Base-by-base conservation (phyloP, 169 alveolate genomes). In the Cryptosporidium ryanae region DNA sequence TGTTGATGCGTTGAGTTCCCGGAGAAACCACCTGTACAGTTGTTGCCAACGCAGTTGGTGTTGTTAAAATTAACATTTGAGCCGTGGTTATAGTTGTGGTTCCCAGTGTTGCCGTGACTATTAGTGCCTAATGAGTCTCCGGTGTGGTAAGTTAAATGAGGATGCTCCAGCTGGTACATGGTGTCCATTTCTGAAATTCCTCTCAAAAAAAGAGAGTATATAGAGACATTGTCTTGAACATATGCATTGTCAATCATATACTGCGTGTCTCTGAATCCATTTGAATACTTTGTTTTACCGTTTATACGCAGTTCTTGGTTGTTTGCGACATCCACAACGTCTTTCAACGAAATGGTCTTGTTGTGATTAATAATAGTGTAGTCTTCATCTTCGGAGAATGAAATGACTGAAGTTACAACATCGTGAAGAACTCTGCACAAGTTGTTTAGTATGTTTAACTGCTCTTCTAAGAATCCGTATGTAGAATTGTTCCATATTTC, bases 401-500 rank as follows among this genome's bases (percentile, higher is more conserved):
- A 13, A 50, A 68, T 68, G 8, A 68, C 32, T 12, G 83, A 50
- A 10, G 65, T 29, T 4, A 54, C 32, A n/a, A 68, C 17, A 44
- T 68, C 83, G 18, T 68, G 55, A 43, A 68, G 13, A 23, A 68
- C 66, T 25, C 52, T 68, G 2, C 29, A 49, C 38, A 68, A 21
- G 2, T 29, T 5, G 8, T 55, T 52, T 50, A 68, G 52, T 13
- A 23, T 29, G 1, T 49, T 65, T n/a, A 4, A 17, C 23, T 68
- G 83, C 2, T 34, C 83, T 27, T 68, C 83, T 31, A 34, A 31
- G 10, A 55, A 32, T 4, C 83, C 83, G 23, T 29, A 32, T 17
- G 83, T 21, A 2, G 66, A 50, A 55, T 50, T 50, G 17, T 64
- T 29, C 83, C 83, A 68, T 29, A 68, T 68, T 52, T 68, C 83